These are phyloP conservation scores for Fusarium scirpi DNA, from an alignment of 2,329 filamentous ascomycete species.

Conservation along the genomic window DNA sequence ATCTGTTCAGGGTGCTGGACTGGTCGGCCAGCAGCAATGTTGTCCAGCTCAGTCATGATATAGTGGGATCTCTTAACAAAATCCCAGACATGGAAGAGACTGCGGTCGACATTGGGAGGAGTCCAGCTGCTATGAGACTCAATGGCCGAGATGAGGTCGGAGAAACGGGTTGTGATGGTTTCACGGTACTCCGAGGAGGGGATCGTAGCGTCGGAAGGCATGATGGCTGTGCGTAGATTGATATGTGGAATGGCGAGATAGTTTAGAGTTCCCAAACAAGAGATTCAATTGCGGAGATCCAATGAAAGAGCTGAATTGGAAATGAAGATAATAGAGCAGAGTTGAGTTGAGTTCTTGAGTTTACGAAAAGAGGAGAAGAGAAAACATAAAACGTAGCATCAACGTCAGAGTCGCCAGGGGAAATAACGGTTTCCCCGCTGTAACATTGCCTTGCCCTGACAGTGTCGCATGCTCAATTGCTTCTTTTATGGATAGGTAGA, in stretches of 20 bases:
- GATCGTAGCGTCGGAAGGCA: slow-evolving; percentile 23
- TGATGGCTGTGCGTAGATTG: slow-evolving; percentile 5
- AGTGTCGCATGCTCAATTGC: slow-evolving; percentile 31
- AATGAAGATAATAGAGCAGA: neutral
- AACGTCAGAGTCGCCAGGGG: slow-evolving; percentile 21
- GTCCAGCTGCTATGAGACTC: slow-evolving; percentile 49
- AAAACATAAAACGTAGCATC: slow-evolving; percentile 22
- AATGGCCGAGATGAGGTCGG: slow-evolving; percentile 48
- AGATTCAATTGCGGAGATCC: neutral
- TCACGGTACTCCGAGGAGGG: slow-evolving; percentile 46
- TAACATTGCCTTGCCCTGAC: neutral
- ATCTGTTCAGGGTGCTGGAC: slow-evolving; percentile 54
- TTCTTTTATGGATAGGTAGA: slow-evolving; percentile 18
- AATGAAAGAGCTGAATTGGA: neutral
- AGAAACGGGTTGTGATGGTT: slow-evolving; percentile 44
- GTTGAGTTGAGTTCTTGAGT: neutral
- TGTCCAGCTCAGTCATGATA: slow-evolving; percentile 57
- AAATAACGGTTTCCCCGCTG: slow-evolving; percentile 36
- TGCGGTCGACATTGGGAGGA: slow-evolving; percentile 44
- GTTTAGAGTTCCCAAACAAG: neutral
- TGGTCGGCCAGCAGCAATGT: slow-evolving; percentile 51
- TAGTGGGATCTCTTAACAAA: slow-evolving; percentile 57
- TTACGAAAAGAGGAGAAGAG: slow-evolving; percentile 3
- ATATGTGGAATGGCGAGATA: neutral
- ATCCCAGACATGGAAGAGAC: slow-evolving; percentile 56